Evolutionary conservation across 306 rosid genomes (phyloP), one percentile per base, ranked within the genome.

Genomic region (Sophora flavescens): DNA sequence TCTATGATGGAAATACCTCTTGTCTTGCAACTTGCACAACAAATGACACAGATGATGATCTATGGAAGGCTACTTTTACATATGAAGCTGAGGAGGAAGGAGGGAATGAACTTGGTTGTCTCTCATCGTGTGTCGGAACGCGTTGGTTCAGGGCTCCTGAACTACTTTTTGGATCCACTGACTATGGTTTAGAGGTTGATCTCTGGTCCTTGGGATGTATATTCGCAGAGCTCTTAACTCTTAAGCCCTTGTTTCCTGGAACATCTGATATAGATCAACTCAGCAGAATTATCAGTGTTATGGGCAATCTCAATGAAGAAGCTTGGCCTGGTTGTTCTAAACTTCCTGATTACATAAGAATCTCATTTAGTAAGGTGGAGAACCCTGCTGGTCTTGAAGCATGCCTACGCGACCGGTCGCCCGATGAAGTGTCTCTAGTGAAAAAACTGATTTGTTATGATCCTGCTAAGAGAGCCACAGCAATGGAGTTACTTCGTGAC

Each of bases 121-220:
- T 94, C 74, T 92, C 98, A 50, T 85, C 98, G 16, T 89, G 97
- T 70, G 96, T 94, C 0, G 98, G 97, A 65, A 90, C 97, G 57
- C 87, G 96, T 36, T 90, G 96, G 97, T 95, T 78, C 76, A 79
- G 85, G 63, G 92, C 97, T 12, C 99, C 97, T 2, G 99, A 95
- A 81, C 81, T 95, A 62, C 97, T 95, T 41, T 92, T 79, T 15
- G 97, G 97, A 16, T 88, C 96, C 58, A 79, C 76, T 1, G 82
- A 83, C 72, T 95, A 95, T n/a, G 91, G 97, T 75, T 50, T 88
- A 30, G 97, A 87, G 89, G 82, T 92, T 57, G 99, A 95, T 85
- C 82, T 95, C 6, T 95, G 99, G 99, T 90, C 99, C 6, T 54
- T 95, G 75, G 99, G 99, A 8, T 92, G 99, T 87, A 76, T 95